Percentiles rank a stretch among this genome's conserved stretches.
Conservation (phyloP, 1,284 basidiomycete species). For the Apiotrichum gracile region DNA sequence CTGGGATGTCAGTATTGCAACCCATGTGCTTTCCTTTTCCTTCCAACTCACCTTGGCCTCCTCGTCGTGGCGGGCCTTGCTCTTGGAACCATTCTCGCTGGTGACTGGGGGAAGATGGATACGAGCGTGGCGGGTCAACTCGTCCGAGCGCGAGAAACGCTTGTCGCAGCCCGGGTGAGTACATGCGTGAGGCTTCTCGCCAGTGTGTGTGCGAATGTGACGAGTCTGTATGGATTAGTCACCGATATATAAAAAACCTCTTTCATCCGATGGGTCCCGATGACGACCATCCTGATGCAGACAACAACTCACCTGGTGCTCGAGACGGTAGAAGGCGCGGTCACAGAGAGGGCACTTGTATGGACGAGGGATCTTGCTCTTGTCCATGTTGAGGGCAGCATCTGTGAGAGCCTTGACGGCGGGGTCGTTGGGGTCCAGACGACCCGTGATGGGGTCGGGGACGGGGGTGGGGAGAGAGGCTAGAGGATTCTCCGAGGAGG, state of each 20-base stretch:
- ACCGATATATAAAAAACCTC: not conserved
- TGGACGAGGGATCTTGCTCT: constrained; percentile 61
- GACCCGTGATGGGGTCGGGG: constrained; percentile 47
- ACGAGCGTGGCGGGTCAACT: constrained; percentile 89
- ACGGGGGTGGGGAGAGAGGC: constrained; percentile 24
- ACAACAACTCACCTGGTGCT: constrained; percentile 73
- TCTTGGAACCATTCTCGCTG: constrained; percentile 27
- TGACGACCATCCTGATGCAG: not conserved
- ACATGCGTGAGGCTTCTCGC: constrained; percentile 95
- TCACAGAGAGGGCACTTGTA: constrained; percentile 96
- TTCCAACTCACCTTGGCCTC: constrained; percentile 33
- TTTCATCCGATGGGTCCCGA: not conserved
- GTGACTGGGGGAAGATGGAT: constrained; percentile 63
- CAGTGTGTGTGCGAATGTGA: constrained; percentile 96
- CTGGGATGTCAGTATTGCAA: constrained; percentile 6
- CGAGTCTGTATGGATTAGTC: constrained; percentile 61
- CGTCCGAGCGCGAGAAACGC: constrained; percentile 93
- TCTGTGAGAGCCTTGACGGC: constrained; percentile 48
- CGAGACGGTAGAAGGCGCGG: constrained; percentile 80
- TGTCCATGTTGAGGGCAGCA: constrained; percentile 49
- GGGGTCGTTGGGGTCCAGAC: constrained; percentile 48
- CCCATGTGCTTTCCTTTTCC: not conserved
- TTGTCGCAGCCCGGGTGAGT: constrained; percentile 94
- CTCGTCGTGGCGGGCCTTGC: constrained; percentile 29
- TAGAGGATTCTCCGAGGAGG: constrained; percentile 14